Evolutionary conservation across 306 rosid genomes (phyloP).

Genomic region (Dryas drummondii): DNA sequence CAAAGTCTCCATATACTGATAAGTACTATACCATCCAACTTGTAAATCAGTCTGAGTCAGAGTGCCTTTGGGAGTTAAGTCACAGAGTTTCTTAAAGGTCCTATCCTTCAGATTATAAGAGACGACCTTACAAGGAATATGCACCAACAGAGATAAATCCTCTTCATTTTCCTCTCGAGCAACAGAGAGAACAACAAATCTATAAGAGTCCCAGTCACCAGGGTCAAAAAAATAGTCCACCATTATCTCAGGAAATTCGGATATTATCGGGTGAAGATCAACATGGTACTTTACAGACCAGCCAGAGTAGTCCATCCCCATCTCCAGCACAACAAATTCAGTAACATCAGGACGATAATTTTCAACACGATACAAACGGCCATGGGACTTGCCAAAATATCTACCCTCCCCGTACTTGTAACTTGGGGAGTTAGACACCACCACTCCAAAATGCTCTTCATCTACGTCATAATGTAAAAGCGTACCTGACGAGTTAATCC

Average conservation of each 20-base stretch:
- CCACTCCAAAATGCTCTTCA: neutral
- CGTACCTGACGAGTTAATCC: neutral
- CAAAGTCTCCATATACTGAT: neutral
- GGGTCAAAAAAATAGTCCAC: too few species aligned
- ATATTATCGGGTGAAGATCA: neutral
- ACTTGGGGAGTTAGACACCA: constrained; percentile 4
- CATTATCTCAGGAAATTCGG: too few species aligned
- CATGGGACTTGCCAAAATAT: constrained; percentile 20
- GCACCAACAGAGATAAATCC: constrained; percentile 7
- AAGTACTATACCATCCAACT: neutral
- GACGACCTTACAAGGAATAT: constrained; percentile 6
- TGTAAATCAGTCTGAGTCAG: neutral
- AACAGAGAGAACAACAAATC: constrained; percentile 8
- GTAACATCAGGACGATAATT: neutral
- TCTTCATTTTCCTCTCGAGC: neutral
- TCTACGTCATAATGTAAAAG: constrained; percentile 4
- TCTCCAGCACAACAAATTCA: constrained; percentile 21
- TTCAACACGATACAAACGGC: constrained; percentile 20
- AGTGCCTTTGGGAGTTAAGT: neutral
- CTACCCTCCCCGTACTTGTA: neutral
- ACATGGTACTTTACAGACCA: constrained; percentile 32
- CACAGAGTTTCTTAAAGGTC: neutral
- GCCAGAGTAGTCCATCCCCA: constrained; percentile 22
- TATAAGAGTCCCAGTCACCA: neutral
- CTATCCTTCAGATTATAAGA: constrained; percentile 4